A percentile compares a stretch with the other conserved stretches of the same genome.
Evolutionary conservation across 1,139 yeast species (phyloP).

Genomic region (Suhomyces panamericanus): DNA sequence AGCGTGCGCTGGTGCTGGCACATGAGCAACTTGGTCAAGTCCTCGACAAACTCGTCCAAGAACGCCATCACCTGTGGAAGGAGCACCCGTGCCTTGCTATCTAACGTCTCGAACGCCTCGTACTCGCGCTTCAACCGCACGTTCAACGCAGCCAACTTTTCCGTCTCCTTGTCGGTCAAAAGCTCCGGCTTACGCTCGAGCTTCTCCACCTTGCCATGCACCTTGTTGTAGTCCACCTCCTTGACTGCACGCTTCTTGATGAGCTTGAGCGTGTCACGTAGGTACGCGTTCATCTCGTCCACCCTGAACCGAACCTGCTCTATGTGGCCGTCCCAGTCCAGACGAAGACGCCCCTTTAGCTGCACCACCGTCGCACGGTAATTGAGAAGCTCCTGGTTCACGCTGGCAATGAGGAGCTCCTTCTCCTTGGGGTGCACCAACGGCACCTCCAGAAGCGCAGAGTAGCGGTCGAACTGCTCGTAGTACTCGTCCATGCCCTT

Average conservation of each 20-base stretch:
- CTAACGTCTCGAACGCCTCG: conserved; percentile 34
- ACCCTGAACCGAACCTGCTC: conserved; percentile 35
- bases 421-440: conserved; percentile 44
- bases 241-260: conserved; percentile 42
- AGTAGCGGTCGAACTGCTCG: conserved; percentile 34
- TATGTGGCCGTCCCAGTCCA: conserved; percentile 33
- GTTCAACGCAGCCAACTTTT: conserved; percentile 33
- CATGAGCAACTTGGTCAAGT: conserved; percentile 36
- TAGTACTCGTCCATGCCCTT: conserved; percentile 44
- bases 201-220: conserved; percentile 42
- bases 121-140: conserved; percentile 31
- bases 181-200: conserved; percentile 38
- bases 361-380: conserved; percentile 32
- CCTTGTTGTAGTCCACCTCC: conserved; percentile 43
- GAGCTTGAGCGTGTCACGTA: conserved; percentile 40
- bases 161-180: conserved; percentile 41
- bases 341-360: conserved; percentile 32
- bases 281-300: conserved; percentile 39
- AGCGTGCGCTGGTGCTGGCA: conserved; percentile 35
- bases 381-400: conserved; percentile 32
- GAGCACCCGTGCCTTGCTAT: conserved; percentile 38
- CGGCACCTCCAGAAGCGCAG: conserved; percentile 33
- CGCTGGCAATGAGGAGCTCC: conserved; percentile 29
- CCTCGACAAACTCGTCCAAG: conserved; percentile 54
- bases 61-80: conserved; percentile 50